Evolutionary conservation across 805 yeast species (phyloP), one percentile per base, ranked within the genome.

Genomic region (Hermanozyma aechmeae): DNA sequence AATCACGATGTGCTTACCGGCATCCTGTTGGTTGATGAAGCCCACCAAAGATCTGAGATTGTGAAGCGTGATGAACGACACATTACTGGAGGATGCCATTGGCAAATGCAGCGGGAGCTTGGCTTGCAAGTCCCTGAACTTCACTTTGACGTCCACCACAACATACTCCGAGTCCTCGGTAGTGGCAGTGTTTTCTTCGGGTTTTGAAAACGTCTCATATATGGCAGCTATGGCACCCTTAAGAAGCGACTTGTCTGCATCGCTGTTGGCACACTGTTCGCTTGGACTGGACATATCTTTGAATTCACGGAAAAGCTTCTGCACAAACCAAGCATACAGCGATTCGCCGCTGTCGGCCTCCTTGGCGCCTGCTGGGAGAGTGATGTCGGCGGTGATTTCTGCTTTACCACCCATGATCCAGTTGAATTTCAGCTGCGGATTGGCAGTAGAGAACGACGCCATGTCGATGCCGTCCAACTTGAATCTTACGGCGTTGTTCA

Each of bases 321-420:
- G 42, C 32, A 37, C 11, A 43, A 26, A 13, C 26, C 34, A 25
- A 37, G 25, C 15, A 34, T 23, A 14, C n/a, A n/a, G 35, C 32
- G 15, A 33, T 32, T 42, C 42, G 6, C 47, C 35, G 34, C 46
- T 39, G 13, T 37, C 35, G 6, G 42, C 45, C n/a, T 40, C 42
- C 16, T 40, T 43, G n/a, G 63, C 64, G 17, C 56, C 32, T 7
- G 31, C 61, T 1, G 93, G 92, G 17, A 81, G 59, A 69, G 77
- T 74, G 13, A 82, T 71, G 53, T 82, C 92, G 3, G 84, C 81
- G 12, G 68, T 58, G 4, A 82, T 55, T 33, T 80, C 86, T 1
- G 46, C 46, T 39, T 74, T 73, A 4, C 92, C 89, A 26, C 73
- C 73, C 15, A 68, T 66, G 9, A 82, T 51, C 93, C 92, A 82